A percentile compares a stretch with the other conserved stretches of the same genome.
These are phyloP conservation scores for Xylariaceae sp. DNA, from an alignment of 2,329 filamentous ascomycete genomes.

Conservation along the genomic window DNA sequence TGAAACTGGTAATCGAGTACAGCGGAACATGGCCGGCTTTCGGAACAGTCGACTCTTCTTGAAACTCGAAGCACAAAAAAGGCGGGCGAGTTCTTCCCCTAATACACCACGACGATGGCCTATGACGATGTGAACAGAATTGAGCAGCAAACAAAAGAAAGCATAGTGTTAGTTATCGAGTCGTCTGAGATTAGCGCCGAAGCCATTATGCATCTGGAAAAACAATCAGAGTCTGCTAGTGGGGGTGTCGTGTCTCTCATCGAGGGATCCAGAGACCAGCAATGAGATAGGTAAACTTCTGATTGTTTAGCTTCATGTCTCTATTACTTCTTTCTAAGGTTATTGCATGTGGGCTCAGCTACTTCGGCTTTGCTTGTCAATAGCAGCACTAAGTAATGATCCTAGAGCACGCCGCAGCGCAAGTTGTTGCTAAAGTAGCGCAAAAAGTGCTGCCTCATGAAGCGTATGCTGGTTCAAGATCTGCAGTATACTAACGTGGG, in stretches of 20 bases:
- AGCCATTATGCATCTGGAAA: too few relatives aligned
- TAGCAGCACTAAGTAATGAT: not conserved
- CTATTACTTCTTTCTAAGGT: too few relatives aligned
- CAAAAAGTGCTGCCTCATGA: not conserved
- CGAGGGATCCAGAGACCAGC: too few relatives aligned
- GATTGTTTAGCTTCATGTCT: too few relatives aligned
- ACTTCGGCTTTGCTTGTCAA: not conserved
- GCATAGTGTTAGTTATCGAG: accelerated
- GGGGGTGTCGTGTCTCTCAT: too few relatives aligned
- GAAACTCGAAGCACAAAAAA: not conserved
- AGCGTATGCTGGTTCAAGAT: slow-evolving; percentile 17
- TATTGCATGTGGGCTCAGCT: slow-evolving; percentile 12
- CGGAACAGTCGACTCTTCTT: not conserved
- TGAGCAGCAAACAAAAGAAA: not conserved
- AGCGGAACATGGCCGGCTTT: not conserved
- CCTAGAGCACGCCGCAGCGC: not conserved
- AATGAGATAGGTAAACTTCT: too few relatives aligned
- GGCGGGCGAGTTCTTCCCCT: not conserved
- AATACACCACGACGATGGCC: not conserved
- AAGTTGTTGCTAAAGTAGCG: not conserved
- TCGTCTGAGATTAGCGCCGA: too few relatives aligned
- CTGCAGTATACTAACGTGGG: slow-evolving; percentile 16
- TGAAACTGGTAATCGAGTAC: not conserved
- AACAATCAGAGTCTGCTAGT: too few relatives aligned
- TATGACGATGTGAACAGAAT: not conserved